Conservation (phyloP, 345 rosid genomes). For the Gossypium longicalyx region DNA sequence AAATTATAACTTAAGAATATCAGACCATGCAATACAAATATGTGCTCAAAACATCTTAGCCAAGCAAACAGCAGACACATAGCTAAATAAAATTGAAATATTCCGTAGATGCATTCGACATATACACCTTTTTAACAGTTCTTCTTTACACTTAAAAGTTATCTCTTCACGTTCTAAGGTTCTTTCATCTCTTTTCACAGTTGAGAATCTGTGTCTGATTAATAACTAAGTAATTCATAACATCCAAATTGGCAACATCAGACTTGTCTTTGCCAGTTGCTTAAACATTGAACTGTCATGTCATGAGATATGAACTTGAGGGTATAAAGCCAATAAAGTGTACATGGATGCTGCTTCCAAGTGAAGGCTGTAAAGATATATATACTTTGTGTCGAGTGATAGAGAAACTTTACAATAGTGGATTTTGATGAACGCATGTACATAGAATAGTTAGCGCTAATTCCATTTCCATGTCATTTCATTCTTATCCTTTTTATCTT, state of each 20-base stretch:
- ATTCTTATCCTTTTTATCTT: constrained; percentile 5
- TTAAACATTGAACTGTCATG: neutral
- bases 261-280: neutral
- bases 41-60: no score
- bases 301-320: neutral
- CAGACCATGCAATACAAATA: no score
- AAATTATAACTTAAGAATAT: no score
- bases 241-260: neutral
- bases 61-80: neutral
- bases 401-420: neutral
- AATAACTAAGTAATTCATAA: neutral
- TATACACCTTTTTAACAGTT: neutral
- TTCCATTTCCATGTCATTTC: constrained; percentile 7
- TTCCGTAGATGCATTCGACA: neutral
- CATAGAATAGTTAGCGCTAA: neutral
- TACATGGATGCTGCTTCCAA: neutral
- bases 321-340: neutral
- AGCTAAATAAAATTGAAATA: neutral
- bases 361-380: constrained; percentile 13
- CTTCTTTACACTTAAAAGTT: neutral
- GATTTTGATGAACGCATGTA: neutral
- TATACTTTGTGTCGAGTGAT: neutral
- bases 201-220: neutral
- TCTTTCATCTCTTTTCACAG: neutral
- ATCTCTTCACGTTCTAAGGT: neutral